A percentile compares a stretch with the other conserved stretches of the same genome.
phyloP scores from a whole-genome alignment of 192 early-diverging fungal species.

The Coemansia sp. region DNA sequence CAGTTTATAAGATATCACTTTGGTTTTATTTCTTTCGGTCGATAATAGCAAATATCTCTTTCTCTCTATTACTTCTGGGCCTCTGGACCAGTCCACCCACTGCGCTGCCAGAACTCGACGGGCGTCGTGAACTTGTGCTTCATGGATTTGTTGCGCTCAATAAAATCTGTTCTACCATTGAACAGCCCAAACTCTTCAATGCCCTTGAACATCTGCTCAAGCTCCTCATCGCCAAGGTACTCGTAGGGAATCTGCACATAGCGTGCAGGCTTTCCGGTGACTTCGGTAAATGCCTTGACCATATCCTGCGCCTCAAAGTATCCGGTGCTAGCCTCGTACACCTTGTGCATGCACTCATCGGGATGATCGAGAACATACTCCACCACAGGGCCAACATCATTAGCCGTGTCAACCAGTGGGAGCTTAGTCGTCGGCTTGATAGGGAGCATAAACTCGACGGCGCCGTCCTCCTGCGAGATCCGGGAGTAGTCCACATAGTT shows the following conservation, averaged over 20 bases:
- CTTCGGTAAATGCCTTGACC: slow-evolving; percentile 34
- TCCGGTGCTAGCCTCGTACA: slow-evolving; percentile 19
- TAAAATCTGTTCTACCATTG: slow-evolving; percentile 25
- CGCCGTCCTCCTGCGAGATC: slow-evolving; percentile 33
- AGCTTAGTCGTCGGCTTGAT: slow-evolving; percentile 19
- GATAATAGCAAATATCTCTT: neutral
- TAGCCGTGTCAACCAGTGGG: slow-evolving; percentile 33
- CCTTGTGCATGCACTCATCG: slow-evolving; percentile 19
- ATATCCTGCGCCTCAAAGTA: slow-evolving; percentile 36
- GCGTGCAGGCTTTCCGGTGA: slow-evolving; percentile 29
- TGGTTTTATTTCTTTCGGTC: neutral
- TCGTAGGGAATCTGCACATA: slow-evolving; percentile 17
- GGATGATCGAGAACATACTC: slow-evolving; percentile 28
- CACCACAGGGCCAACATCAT: slow-evolving; percentile 34
- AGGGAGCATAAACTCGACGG: slow-evolving; percentile 35
- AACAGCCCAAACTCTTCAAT: slow-evolving; percentile 32
- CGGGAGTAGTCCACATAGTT: slow-evolving; percentile 28
- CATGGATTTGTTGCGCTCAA: slow-evolving; percentile 24
- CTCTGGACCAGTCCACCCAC: slow-evolving; percentile 52
- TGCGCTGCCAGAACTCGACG: slow-evolving; percentile 31
- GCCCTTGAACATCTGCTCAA: slow-evolving; percentile 24
- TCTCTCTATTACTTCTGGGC: neutral
- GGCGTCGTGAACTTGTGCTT: slow-evolving; percentile 24
- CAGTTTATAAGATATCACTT: neutral
- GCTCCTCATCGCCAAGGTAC: slow-evolving; percentile 3